Conservation (phyloP, 2,329 filamentous ascomycete genomes). For the Xylariomycetidae sp. region DNA sequence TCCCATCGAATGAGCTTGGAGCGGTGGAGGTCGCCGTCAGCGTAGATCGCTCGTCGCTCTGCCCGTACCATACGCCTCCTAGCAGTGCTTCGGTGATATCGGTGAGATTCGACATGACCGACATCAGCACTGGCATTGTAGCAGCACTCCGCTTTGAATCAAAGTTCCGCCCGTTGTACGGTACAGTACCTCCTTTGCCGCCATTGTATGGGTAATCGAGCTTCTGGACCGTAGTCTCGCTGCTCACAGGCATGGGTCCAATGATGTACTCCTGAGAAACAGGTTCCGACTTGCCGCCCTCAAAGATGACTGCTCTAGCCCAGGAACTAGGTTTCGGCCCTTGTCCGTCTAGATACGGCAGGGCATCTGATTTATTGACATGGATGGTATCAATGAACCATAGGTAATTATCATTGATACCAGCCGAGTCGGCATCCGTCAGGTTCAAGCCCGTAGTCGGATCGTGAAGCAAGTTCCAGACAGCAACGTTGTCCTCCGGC, state of each 20-base stretch:
- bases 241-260: constrained; percentile 40
- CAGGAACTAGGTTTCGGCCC: constrained; percentile 33
- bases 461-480: constrained; percentile 39
- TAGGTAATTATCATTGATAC: constrained; percentile 40
- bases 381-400: constrained; percentile 42
- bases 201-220: constrained; percentile 41
- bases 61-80: constrained; percentile 30
- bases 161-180: constrained; percentile 30
- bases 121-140: constrained; percentile 31
- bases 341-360: constrained; percentile 38
- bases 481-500: constrained; percentile 35
- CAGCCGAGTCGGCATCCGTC: constrained; percentile 32
- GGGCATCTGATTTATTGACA: constrained; percentile 42
- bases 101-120: constrained; percentile 38
- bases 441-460: constrained; percentile 38
- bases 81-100: constrained; percentile 39
- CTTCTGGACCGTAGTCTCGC: constrained; percentile 31
- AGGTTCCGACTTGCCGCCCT: constrained; percentile 36
- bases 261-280: constrained; percentile 45
- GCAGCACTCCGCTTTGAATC: constrained; percentile 26
- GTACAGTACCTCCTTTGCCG: constrained; percentile 31
- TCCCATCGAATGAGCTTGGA: constrained; percentile 36
- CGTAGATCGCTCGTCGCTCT: constrained; percentile 23
- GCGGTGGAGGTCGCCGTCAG: constrained; percentile 29
- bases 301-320: constrained; percentile 42